A percentile compares a stretch with the other conserved stretches of the same genome.
Conservation (phyloP, 441 rosid genomes). For the Euphorbia celastroides region DNA sequence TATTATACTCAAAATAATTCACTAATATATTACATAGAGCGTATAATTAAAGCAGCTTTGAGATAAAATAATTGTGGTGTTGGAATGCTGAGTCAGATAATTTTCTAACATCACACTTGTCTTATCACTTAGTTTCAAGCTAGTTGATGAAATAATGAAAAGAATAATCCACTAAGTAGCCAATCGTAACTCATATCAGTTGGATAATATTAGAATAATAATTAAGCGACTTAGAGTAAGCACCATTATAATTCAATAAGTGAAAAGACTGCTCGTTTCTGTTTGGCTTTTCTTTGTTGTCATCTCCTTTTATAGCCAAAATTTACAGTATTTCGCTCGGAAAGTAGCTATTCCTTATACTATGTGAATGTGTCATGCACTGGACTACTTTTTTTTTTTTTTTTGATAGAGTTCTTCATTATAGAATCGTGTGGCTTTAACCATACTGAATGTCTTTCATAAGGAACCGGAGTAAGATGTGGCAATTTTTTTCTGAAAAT, state of each 20-base stretch:
- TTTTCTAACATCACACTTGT: slow-evolving; percentile 21
- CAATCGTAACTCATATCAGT: background rate
- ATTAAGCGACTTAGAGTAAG: background rate
- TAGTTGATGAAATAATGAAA: background rate
- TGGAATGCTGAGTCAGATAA: slow-evolving; percentile 36
- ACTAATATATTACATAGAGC: too few species aligned
- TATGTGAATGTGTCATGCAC: too few species aligned
- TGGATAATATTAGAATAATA: background rate
- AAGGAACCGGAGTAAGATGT: too few species aligned
- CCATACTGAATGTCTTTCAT: slow-evolving; percentile 2
- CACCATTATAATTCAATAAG: background rate
- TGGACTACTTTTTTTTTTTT: too few species aligned
- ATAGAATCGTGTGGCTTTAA: slow-evolving; percentile 12
- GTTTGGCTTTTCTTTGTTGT: too few species aligned
- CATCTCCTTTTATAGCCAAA: too few species aligned
- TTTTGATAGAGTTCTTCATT: slow-evolving; percentile 19
- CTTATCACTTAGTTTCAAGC: slow-evolving; percentile 19
- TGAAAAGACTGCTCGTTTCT: background rate
- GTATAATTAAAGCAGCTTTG: slow-evolving; percentile 29
- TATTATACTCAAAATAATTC: too few species aligned
- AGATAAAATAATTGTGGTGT: slow-evolving; percentile 30
- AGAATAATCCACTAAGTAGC: background rate
- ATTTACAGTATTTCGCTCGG: too few species aligned
- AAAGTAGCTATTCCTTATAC: too few species aligned
- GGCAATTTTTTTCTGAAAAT: too few species aligned